phyloP scores from a whole-genome alignment of 1,139 yeast genomes.

The Yamadazyma membranifaciens region DNA sequence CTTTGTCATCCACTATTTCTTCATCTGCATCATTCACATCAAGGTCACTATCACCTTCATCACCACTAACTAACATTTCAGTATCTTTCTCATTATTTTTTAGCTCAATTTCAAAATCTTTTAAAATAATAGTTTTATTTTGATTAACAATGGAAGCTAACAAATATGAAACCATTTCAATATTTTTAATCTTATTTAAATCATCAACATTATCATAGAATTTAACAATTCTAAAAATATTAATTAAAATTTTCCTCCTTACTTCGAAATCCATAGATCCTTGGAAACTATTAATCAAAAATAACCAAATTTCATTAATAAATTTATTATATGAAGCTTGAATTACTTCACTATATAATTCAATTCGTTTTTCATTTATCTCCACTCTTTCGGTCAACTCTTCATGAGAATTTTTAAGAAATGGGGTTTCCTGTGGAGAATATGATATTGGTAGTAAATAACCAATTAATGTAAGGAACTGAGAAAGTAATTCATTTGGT shows the following conservation, averaged over 20 bases:
- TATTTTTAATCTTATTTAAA: slow-evolving; percentile 18
- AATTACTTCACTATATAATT: slow-evolving; percentile 21
- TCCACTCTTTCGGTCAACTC: slow-evolving; percentile 23
- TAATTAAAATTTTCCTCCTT: slow-evolving; percentile 58
- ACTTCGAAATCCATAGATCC: slow-evolving; percentile 71
- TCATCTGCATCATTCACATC: slow-evolving; percentile 10
- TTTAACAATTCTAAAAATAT: slow-evolving; percentile 53
- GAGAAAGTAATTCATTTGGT: slow-evolving; percentile 62
- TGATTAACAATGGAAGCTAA: slow-evolving; percentile 75
- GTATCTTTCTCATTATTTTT: slow-evolving; percentile 6
- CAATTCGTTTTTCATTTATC: slow-evolving; percentile 29
- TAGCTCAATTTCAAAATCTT: slow-evolving; percentile 13
- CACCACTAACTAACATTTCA: slow-evolving; percentile 13
- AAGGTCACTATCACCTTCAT: slow-evolving; percentile 12
- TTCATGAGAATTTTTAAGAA: slow-evolving; percentile 24
- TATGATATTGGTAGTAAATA: slow-evolving; percentile 54
- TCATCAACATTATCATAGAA: slow-evolving; percentile 23
- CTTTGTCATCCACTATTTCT: slow-evolving; percentile 10
- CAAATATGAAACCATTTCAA: slow-evolving; percentile 42
- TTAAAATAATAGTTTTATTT: slow-evolving; percentile 31
- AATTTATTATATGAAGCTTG: slow-evolving; percentile 39
- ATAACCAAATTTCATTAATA: slow-evolving; percentile 51
- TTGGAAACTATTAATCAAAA: slow-evolving; percentile 69
- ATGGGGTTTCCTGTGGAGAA: slow-evolving; percentile 29
- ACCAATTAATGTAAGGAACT: slow-evolving; percentile 56